Evolutionary conservation across 2,329 filamentous ascomycete genomes (phyloP).

Genomic region (Claviceps africana): DNA sequence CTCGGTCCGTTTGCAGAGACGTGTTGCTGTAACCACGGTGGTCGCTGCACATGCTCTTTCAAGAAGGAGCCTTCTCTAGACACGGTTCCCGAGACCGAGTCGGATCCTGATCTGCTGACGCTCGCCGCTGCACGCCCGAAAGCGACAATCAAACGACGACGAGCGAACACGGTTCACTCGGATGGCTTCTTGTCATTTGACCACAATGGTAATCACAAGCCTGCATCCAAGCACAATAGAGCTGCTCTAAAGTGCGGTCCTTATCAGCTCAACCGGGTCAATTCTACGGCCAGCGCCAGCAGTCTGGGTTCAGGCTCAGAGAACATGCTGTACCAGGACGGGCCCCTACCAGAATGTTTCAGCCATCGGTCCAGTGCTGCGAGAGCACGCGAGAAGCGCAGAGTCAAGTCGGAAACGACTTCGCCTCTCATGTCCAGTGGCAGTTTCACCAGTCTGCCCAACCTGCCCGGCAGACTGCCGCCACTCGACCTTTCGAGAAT

Average conservation of each 20-base stretch:
- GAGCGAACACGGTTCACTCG: constrained; percentile 48
- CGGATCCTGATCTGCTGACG: constrained; percentile 31
- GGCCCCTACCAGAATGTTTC: constrained; percentile 18
- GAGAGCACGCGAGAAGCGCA: constrained; percentile 32
- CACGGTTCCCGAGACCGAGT: constrained; percentile 50
- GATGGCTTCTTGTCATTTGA: constrained; percentile 46
- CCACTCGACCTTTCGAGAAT: constrained; percentile 46
- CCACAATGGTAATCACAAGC: constrained; percentile 50
- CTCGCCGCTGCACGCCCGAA: constrained; percentile 23
- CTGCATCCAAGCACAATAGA: constrained; percentile 45
- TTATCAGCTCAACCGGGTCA: constrained; percentile 45
- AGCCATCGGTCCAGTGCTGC: constrained; percentile 22
- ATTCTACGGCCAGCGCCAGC: constrained; percentile 40
- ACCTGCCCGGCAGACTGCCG: constrained; percentile 37
- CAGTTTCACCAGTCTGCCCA: constrained; percentile 37
- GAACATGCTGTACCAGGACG: constrained; percentile 25
- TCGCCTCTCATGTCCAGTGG: constrained; percentile 41
- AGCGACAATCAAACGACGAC: constrained; percentile 32
- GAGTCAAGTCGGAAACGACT: constrained; percentile 46
- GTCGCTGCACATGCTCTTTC: constrained; percentile 48
- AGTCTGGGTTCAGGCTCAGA: constrained; percentile 31
- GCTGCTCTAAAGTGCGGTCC: constrained; percentile 48
- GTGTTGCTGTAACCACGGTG: constrained; percentile 58
- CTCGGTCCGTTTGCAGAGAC: constrained; percentile 33
- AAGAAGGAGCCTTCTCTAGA: constrained; percentile 49